Conservation (phyloP, 768 basidiomycete species). For the Pseudohyphozyma bogoriensis region DNA sequence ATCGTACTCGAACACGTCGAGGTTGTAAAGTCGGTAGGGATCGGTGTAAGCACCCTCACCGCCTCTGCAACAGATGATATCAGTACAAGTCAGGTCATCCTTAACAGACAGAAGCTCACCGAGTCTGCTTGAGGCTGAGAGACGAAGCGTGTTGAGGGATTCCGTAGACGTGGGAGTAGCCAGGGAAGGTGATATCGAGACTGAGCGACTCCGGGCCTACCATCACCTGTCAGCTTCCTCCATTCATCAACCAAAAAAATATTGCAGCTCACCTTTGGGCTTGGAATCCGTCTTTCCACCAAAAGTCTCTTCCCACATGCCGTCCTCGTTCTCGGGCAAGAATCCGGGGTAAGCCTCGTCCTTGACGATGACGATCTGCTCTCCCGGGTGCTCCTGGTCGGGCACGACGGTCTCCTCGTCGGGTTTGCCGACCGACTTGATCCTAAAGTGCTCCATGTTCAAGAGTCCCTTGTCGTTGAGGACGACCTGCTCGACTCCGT, state of each 20-base stretch:
- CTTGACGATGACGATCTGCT: slow-evolving; percentile 29
- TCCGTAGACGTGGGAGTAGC: slow-evolving; percentile 81
- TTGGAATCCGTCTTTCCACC: slow-evolving; percentile 81
- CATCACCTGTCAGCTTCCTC: not conserved
- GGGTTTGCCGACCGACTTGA: slow-evolving; percentile 46
- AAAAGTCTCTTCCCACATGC: slow-evolving; percentile 82
- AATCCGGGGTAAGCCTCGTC: slow-evolving; percentile 33
- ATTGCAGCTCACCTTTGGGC: slow-evolving; percentile 63
- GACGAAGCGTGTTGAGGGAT: slow-evolving; percentile 93
- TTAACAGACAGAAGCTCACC: slow-evolving; percentile 14
- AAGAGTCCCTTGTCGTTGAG: slow-evolving; percentile 80
- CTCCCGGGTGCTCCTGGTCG: slow-evolving; percentile 44
- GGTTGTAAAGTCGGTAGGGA: slow-evolving; percentile 88
- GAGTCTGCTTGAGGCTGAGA: slow-evolving; percentile 75
- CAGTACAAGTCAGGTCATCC: not conserved
- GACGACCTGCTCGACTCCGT: slow-evolving; percentile 72
- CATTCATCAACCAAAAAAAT: not conserved
- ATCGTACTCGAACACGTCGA: slow-evolving; percentile 93
- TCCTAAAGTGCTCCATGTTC: slow-evolving; percentile 91
- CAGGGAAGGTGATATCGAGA: slow-evolving; percentile 85
- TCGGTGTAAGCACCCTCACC: slow-evolving; percentile 67
- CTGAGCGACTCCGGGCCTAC: slow-evolving; percentile 88
- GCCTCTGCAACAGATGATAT: slow-evolving; percentile 47
- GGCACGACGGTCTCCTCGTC: slow-evolving; percentile 37
- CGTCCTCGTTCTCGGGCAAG: slow-evolving; percentile 74